phyloP scores from a whole-genome alignment of 495 filamentous ascomycete genomes.

The Hypoxylon lienhwacheense region DNA sequence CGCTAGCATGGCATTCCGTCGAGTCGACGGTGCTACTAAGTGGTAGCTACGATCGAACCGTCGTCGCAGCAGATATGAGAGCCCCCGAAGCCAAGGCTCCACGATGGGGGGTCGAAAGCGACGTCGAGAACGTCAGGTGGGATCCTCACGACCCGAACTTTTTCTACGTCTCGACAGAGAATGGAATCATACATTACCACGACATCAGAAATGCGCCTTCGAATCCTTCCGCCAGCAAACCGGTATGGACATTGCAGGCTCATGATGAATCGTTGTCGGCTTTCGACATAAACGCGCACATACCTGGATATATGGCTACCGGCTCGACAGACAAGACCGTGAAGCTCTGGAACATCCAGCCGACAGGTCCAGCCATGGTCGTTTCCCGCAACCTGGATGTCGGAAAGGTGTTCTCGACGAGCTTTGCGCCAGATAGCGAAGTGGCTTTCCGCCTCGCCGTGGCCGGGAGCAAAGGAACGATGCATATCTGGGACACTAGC shows the following conservation, averaged over 20 bases:
- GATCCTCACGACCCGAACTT: conserved; percentile 87
- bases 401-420: conserved; percentile 89
- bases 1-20: conserved; percentile 84
- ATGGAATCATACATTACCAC: conserved; percentile 83
- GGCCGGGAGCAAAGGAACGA: conserved; percentile 89
- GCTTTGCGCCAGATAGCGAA: conserved; percentile 84
- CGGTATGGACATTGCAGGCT: conserved; percentile 91
- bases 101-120: conserved; percentile 88
- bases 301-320: conserved; percentile 91
- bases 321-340: conserved; percentile 91
- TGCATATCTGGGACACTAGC: conserved; percentile 95
- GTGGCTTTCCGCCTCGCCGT: conserved; percentile 91
- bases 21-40: conserved; percentile 87
- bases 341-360: conserved; percentile 91
- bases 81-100: conserved; percentile 76
- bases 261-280: conserved; percentile 91
- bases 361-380: conserved; percentile 81
- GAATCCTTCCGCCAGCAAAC: conserved; percentile 70
- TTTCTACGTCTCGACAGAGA: conserved; percentile 95
- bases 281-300: conserved; percentile 87
- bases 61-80: conserved; percentile 91
- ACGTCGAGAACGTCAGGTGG: conserved; percentile 91
- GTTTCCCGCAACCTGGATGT: conserved; percentile 88
- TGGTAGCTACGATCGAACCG: conserved; percentile 91
- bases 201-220: conserved; percentile 72